A percentile compares a stretch with the other conserved stretches of the same genome.
Evolutionary conservation across 441 rosid genomes (phyloP).

Genomic region (Isatis lusitanica): DNA sequence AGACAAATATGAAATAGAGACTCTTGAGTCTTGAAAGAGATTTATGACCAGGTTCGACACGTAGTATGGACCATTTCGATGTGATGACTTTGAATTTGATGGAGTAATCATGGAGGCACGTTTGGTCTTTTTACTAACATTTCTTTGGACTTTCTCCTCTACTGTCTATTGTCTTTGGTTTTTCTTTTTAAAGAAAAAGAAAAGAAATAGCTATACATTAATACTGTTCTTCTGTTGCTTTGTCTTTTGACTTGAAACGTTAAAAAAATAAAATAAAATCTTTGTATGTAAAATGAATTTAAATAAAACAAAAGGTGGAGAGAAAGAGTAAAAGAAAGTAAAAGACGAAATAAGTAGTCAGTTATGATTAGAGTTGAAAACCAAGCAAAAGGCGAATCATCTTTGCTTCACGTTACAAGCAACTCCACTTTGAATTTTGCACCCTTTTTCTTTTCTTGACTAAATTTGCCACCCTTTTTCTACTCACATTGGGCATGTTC

Average conservation of each 20-base stretch:
- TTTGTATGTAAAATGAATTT: constrained; percentile 6
- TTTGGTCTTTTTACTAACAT: constrained; percentile 2
- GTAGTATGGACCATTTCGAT: constrained; percentile 36
- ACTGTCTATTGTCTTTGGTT: background rate
- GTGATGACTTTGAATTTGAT: constrained; percentile 32
- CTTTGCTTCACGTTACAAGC: constrained; percentile 40
- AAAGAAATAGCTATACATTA: constrained; percentile 10
- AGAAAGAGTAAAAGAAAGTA: constrained; percentile 26
- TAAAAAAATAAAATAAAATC: background rate
- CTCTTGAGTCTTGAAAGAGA: constrained; percentile 29
- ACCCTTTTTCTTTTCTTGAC: background rate
- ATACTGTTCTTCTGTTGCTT: constrained; percentile 32
- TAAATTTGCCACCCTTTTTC: background rate
- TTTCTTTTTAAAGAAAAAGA: background rate
- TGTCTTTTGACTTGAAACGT: constrained; percentile 30
- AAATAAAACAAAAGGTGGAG: background rate
- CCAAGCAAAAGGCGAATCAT: constrained; percentile 41
- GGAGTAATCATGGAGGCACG: constrained; percentile 38
- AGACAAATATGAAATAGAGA: constrained; percentile 30
- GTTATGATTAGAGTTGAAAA: constrained; percentile 56
- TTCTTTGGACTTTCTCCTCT: constrained; percentile 13
- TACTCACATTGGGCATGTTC: constrained; percentile 7
- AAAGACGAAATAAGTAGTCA: constrained; percentile 41
- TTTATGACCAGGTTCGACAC: constrained; percentile 31
- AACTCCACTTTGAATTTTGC: constrained; percentile 32